Base-by-base conservation (phyloP, 78 protist genomes). In the Dictyostelium purpureum region DNA sequence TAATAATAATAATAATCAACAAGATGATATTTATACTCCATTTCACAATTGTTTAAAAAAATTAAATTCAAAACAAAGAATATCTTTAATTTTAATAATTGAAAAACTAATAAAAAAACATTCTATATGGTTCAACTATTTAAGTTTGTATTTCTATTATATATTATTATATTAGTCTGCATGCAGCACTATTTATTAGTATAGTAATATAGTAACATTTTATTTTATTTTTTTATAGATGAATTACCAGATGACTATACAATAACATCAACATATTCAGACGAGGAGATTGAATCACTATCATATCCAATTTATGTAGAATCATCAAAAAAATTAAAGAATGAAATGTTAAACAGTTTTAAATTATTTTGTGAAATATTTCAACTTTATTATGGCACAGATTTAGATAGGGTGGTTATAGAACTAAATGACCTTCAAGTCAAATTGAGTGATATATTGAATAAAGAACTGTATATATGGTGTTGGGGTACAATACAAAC, bases 401-500 rank as follows among this genome's bases (percentile, higher is more conserved):
- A 63, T 63, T 4, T 16, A 63, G 35, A 63, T 31, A 63, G 45
- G 33, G 12, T 33, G 2, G n/a, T 52, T 2, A 16, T 71, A 47
- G 28, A 42, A n/a, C 24, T n/a, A 37, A 51, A 21, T 38, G 70
- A 37, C 21, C 11, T 11, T 70, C 24, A 35, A 14, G 51, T 51
- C 18, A 24, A 18, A 35, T 18, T 51, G 16, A 12, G 26, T 16
- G 71, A 42, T 45, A 4, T 85, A 16, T 21, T 33, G 2, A 31
- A 85, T 35, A 31, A 45, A 14, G 49, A 73, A 14, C 21, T 40
- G 19, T 85, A 42, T 47, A 35, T 45, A 73, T 85, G 92, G 92
- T 26, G 81, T 42, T 85, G 92, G 80, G 92, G 75, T 31, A 52
- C 77, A 18, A 85, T 85, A 18, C 80, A 85, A 59, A 71, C 92